Evolutionary conservation across 305 asterid species (phyloP).

Genomic region (Solanum hybrid): DNA sequence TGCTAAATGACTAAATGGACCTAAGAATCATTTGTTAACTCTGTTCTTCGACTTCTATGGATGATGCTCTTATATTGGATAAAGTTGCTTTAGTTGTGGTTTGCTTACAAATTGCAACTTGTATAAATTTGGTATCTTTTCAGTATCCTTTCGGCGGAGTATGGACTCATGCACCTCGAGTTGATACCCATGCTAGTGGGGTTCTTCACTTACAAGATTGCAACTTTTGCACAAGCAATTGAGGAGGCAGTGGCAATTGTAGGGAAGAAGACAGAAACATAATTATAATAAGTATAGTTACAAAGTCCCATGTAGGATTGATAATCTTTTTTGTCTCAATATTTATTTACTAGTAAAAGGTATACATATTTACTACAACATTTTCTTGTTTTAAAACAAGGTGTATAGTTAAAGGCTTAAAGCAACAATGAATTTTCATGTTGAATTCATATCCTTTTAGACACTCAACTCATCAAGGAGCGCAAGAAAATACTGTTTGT

Average conservation of each 20-base stretch:
- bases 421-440: not conserved
- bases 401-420: not conserved
- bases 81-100: not conserved
- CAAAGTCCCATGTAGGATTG: not conserved
- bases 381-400: not conserved
- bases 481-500: not conserved
- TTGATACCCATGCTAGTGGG: conserved; percentile 91
- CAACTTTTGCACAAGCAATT: conserved; percentile 65
- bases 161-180: conserved; percentile 72
- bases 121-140: not conserved
- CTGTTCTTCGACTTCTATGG: not conserved
- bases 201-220: conserved; percentile 88
- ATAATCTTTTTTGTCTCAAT: not conserved
- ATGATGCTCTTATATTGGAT: not conserved
- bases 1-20: not conserved
- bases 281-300: not conserved
- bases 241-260: conserved; percentile 43
- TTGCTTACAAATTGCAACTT: not conserved
- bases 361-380: not conserved
- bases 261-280: conserved; percentile 33
- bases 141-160: conserved; percentile 74
- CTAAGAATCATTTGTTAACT: not conserved
- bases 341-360: not conserved
- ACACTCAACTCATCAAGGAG: not conserved
- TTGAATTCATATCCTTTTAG: not conserved